Base-by-base conservation (phyloP, 176 grass and related monocot genomes). In the Paspalum notatum region DNA sequence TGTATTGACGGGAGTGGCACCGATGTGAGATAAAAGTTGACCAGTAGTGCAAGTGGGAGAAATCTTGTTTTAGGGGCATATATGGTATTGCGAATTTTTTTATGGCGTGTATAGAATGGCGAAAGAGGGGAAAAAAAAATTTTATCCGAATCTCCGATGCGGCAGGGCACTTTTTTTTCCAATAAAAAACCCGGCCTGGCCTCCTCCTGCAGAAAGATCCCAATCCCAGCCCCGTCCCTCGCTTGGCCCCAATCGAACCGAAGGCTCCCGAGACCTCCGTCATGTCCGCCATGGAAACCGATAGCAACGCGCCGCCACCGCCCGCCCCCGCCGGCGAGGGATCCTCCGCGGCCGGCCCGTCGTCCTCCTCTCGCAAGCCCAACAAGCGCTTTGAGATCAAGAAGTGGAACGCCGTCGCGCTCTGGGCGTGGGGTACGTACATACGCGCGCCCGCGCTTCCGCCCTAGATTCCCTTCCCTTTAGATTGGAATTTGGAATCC, bases 371-470 rank as follows among this genome's bases (percentile, higher is more conserved):
- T 9, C 94, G 92, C 82, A 99, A 93, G 76, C 57, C 86, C 24
- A 91, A 82, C 41, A 99, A 95, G 89, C 91, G 93, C 72, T 99
- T 99, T 84, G 97, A 99, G 93, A 99, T 99, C 84, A 99, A 99
- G 84, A 99, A 99, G 85, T 99, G 97, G 97, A 99, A 99, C 90
- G 97, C 97, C 52, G 97, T 99, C 79, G 84, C 97, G 63, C 97
- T 99, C 46, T 99, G 97, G 97, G 97, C 97, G 13, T 99, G 97
- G 97, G 97, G 97, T 95, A 77, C 24, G 71, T 58, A 77, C 24
- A 66, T 58, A 13, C 52, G 8, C 44, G 46, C 72, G 12, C 32
- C 12, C 17, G 5, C 17, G 78, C 78, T 42, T 20, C 57, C 40
- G n/a, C 63, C 58, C 59, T 64, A 12, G 38, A 21, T 66, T 48